Evolutionary conservation across 1,284 basidiomycete genomes (phyloP), one percentile per base, ranked within the genome.

Genomic region (Papiliotrema terrestris): DNA sequence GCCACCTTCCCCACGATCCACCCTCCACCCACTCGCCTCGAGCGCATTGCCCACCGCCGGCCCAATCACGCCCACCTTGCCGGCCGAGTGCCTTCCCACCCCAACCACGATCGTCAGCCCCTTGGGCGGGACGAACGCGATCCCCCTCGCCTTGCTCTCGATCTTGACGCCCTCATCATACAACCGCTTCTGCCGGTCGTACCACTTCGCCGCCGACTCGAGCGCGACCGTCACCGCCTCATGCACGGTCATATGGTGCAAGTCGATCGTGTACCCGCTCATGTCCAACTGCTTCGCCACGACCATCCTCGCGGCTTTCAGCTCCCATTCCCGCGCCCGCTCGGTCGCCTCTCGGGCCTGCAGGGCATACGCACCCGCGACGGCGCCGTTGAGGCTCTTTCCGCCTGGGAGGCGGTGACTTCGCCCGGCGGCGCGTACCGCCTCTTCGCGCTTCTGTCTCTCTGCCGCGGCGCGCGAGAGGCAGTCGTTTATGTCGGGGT

Each of bases 121-220:
- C 11, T 39, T 48, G 2, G 32, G 36, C 37, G 52, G 50, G 25
- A 36, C 50, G 32, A 49, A 56, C 22, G 13, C 26, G 8, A 8
- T 26, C 22, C 14, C n/a, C 23, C 26, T 45, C 13, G 8, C 29
- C 43, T 51, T 51, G 3, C 52, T 51, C 78, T 89, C 57, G n/a
- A 19, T 32, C n/a, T 86, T 86, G 3, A 80, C 88, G 48, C 81
- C 89, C 55, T 85, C 82, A 81, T 76, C 82, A 67, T 78, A 86
- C 9, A 85, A 84, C 32, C 86, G 87, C 2, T 79, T 89, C 62
- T 76, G 78, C 67, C 85, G 85, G 22, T 82, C 90, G 39, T 55
- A 68, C 73, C 73, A 76, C n/a, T 36, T 51, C 20, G 52, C 45
- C 4, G 63, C 63, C 11, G 59, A 47, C 48, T 74, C 72, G 25